Evolutionary conservation across 23 red algal species (phyloP).

Genomic region (Gracilaria vermiculophylla): DNA sequence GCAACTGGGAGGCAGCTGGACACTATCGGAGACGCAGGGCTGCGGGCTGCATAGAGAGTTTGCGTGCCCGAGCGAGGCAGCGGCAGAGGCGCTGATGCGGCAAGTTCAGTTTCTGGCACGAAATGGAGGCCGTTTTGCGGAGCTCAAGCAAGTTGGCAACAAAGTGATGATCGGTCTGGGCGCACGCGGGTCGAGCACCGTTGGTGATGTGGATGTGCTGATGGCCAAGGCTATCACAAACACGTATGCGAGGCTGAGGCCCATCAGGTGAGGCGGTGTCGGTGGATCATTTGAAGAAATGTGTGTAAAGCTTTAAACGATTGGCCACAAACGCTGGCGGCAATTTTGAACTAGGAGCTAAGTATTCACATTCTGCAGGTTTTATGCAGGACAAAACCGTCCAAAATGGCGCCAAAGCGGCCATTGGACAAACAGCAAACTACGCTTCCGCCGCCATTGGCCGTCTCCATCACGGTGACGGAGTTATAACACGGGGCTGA

Average conservation of each 20-base stretch:
- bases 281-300: too few species aligned
- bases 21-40: not conserved
- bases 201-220: not conserved
- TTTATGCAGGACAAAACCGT: too few species aligned
- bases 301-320: too few species aligned
- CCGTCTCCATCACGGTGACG: not conserved
- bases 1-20: not conserved
- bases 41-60: not conserved
- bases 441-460: not conserved
- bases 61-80: not conserved
- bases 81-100: slow-evolving; percentile 21
- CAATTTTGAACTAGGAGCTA: too few species aligned
- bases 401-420: too few species aligned
- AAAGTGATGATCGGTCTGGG: not conserved
- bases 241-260: not conserved
- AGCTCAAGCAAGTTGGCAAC: not conserved
- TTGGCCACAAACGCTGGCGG: too few species aligned
- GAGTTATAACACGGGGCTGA: too few species aligned
- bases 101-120: slow-evolving; percentile 24
- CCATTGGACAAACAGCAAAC: not conserved
- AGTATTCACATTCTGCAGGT: too few species aligned
- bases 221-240: not conserved
- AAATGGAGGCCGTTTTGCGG: slow-evolving; percentile 3
- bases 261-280: not conserved
- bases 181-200: not conserved